phyloP scores from a whole-genome alignment of 2,329 filamentous ascomycete genomes.

The Ophiostoma ulmi region DNA sequence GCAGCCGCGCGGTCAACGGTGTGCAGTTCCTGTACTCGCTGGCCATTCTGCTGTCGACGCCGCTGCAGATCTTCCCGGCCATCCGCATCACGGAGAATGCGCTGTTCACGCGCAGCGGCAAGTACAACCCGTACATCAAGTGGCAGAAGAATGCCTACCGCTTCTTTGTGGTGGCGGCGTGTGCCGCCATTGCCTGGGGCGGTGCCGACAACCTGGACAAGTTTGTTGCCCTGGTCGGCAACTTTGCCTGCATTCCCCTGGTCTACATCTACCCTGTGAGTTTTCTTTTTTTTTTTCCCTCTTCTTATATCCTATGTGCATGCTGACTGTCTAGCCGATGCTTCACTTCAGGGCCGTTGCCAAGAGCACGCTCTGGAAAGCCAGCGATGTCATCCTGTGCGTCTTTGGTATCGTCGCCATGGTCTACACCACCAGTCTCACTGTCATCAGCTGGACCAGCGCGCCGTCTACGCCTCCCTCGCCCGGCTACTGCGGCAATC shows the following conservation, averaged over 20 bases:
- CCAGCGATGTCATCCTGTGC: constrained; percentile 69
- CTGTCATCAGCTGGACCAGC: constrained; percentile 77
- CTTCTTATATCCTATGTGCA: not conserved
- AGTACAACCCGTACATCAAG: constrained; percentile 98
- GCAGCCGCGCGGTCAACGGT: constrained; percentile 88
- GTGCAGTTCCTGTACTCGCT: constrained; percentile 97
- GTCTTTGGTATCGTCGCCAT: constrained; percentile 82
- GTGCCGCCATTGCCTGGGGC: constrained; percentile 82
- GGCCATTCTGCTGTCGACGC: constrained; percentile 92
- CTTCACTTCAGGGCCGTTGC: constrained; percentile 82
- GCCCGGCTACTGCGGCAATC: constrained; percentile 51
- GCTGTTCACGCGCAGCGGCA: constrained; percentile 87
- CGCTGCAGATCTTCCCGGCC: constrained; percentile 93
- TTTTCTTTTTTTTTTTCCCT: constrained; percentile 29
- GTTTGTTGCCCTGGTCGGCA: constrained; percentile 92
- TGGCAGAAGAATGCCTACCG: constrained; percentile 99
- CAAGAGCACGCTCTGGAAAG: constrained; percentile 59
- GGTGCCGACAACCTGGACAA: constrained; percentile 93
- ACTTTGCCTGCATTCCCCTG: constrained; percentile 94
- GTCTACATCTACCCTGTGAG: constrained; percentile 97
- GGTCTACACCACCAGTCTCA: constrained; percentile 85
- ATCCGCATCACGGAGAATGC: constrained; percentile 95
- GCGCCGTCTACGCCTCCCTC: constrained; percentile 42
- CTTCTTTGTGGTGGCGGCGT: constrained; percentile 84
- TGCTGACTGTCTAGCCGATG: constrained; percentile 61